Conservation (phyloP, 495 filamentous ascomycete genomes). For the Penicillium robsamsonii region DNA sequence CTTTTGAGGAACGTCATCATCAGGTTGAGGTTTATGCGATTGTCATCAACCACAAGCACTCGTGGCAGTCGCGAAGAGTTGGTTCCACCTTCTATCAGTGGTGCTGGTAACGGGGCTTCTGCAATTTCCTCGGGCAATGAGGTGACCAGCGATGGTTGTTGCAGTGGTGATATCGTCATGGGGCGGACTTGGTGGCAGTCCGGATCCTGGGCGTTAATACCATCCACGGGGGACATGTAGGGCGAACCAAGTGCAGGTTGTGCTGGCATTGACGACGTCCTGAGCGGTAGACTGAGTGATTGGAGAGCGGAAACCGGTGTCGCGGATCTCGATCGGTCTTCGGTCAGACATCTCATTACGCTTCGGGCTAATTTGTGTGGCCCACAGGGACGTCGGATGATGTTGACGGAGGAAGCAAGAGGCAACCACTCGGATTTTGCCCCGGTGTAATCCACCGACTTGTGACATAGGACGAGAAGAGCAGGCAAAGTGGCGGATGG, state of each 20-base stretch:
- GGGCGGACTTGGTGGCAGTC: background rate
- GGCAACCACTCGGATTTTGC: conserved; percentile 32
- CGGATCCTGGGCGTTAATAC: background rate
- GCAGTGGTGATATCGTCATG: background rate
- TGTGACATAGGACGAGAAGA: conserved; percentile 39
- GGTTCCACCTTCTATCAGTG: conserved; percentile 1
- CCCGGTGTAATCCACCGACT: conserved; percentile 31
- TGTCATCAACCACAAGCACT: conserved; percentile 72
- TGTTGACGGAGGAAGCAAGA: conserved; percentile 37
- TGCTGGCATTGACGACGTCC: conserved; percentile 9
- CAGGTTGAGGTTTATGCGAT: conserved; percentile 71
- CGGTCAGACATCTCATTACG: conserved; percentile 37
- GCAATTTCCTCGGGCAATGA: conserved; percentile 11
- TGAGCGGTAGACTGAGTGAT: conserved; percentile 18
- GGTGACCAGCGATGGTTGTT: conserved; percentile 11
- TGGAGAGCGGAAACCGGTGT: conserved; percentile 14
- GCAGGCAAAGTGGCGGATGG: conserved; percentile 26
- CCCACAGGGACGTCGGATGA: conserved; percentile 55
- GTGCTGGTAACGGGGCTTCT: conserved; percentile 14
- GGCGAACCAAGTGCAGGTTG: conserved; percentile 3
- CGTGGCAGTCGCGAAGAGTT: conserved; percentile 17
- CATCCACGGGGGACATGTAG: background rate
- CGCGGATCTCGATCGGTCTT: conserved; percentile 17
- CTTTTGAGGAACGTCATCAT: conserved; percentile 61
- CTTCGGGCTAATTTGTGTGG: conserved; percentile 64